A percentile compares a stretch with the other conserved stretches of the same genome.
Evolutionary conservation across 2,329 filamentous ascomycete species (phyloP).

Genomic region (Aspergillus ochraceoroseus): DNA sequence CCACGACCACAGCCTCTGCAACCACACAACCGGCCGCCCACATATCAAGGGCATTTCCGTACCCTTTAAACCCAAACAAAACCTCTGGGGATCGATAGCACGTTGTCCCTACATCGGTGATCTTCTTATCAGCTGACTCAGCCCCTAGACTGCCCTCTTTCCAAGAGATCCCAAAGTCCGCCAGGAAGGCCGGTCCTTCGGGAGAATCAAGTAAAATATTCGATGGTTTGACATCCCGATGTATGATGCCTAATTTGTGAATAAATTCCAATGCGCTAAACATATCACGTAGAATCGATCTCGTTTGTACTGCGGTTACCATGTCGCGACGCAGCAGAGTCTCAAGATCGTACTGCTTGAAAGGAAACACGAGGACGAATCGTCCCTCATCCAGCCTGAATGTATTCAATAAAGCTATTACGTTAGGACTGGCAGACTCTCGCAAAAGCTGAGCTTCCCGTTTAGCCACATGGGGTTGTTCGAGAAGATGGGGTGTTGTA

Average conservation of each 20-base stretch:
- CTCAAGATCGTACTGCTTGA: conserved; percentile 67
- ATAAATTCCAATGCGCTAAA: conserved; percentile 67
- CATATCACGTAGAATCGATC: conserved; percentile 58
- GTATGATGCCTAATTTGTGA: conserved; percentile 72
- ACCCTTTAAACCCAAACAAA: conserved; percentile 74
- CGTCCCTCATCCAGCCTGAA: conserved; percentile 65
- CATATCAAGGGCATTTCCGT: conserved; percentile 71
- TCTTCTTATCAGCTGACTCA: conserved; percentile 65
- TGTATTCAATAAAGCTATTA: conserved; percentile 66
- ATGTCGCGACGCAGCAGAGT: conserved; percentile 55
- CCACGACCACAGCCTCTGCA: conserved; percentile 62
- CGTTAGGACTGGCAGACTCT: conserved; percentile 52
- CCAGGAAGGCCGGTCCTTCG: conserved; percentile 68
- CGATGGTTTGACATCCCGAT: conserved; percentile 90
- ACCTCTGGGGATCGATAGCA: conserved; percentile 86
- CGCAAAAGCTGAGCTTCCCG: conserved; percentile 73
- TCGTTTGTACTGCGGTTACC: conserved; percentile 40
- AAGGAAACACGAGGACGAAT: conserved; percentile 80
- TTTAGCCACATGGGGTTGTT: conserved; percentile 74
- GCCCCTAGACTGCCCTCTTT: conserved; percentile 53
- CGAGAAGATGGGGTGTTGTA: conserved; percentile 66
- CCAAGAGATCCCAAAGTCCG: conserved; percentile 94
- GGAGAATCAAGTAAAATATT: conserved; percentile 70
- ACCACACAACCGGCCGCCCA: conserved; percentile 85
- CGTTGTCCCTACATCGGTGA: conserved; percentile 89